A percentile compares a stretch with the other conserved stretches of the same genome.
phyloP scores from a whole-genome alignment of 148 eudicot genomes.

The Rhododendron kiyosumense region DNA sequence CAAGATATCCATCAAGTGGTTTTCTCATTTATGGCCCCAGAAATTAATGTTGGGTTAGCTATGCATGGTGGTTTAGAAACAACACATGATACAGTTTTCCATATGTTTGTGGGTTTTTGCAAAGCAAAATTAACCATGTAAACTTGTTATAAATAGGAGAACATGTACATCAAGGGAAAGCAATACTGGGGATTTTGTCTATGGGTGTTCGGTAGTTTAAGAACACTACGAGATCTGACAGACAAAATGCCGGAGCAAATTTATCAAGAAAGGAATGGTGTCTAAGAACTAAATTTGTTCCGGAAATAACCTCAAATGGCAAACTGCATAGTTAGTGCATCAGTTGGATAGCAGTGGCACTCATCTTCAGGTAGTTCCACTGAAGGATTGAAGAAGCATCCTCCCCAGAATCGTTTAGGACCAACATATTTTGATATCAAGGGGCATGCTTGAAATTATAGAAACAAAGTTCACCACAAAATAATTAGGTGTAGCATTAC shows the following conservation, averaged over 20 bases:
- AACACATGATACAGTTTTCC: neutral
- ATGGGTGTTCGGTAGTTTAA: neutral
- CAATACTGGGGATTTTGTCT: neutral
- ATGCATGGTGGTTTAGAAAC: neutral
- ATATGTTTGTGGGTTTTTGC: neutral
- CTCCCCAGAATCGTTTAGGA: neutral
- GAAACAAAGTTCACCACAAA: neutral
- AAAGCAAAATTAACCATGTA: neutral
- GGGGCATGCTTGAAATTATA: neutral
- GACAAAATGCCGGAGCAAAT: neutral
- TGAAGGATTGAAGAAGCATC: neutral
- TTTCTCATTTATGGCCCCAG: neutral
- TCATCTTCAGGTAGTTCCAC: neutral
- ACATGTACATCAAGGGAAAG: neutral
- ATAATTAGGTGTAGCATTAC: neutral
- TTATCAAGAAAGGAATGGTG: neutral
- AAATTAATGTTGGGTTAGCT: neutral
- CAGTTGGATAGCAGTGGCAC: neutral
- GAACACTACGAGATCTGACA: neutral
- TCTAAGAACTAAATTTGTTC: neutral
- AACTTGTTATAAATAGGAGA: neutral
- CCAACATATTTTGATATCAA: neutral
- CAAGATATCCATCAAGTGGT: neutral
- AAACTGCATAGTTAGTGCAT: neutral
- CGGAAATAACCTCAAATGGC: neutral